Evolutionary conservation across 805 yeast species (phyloP).

Genomic region (Nematodospora valgi): DNA sequence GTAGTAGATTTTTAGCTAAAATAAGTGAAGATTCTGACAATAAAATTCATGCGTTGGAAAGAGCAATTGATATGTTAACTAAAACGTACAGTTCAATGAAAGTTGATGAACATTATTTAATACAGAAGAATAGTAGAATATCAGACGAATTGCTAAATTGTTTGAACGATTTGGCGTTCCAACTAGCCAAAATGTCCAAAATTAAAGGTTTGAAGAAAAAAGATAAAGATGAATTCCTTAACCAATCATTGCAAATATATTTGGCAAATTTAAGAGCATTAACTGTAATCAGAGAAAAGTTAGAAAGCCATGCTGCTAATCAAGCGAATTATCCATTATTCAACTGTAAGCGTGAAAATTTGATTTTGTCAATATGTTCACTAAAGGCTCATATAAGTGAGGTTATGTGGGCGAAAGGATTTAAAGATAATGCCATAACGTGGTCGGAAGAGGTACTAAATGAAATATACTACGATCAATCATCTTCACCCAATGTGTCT

Average conservation of each 20-base stretch:
- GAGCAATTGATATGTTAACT: constrained; percentile 31
- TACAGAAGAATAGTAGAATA: constrained; percentile 24
- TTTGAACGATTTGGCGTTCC: constrained; percentile 33
- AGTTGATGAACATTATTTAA: constrained; percentile 21
- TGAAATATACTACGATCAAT: constrained; percentile 28
- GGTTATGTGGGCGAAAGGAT: constrained; percentile 40
- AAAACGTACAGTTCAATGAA: constrained; percentile 24
- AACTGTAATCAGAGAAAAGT: constrained; percentile 14
- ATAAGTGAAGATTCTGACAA: constrained; percentile 18
- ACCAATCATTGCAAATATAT: constrained; percentile 33
- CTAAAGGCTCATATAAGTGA: constrained; percentile 38
- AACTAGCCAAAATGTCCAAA: constrained; percentile 19
- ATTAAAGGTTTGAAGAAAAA: constrained; percentile 5
- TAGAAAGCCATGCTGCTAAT: constrained; percentile 11
- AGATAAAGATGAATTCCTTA: constrained; percentile 14
- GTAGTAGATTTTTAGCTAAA: constrained; percentile 33
- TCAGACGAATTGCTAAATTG: constrained; percentile 36
- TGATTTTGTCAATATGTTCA: constrained; percentile 28
- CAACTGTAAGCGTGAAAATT: constrained; percentile 27
- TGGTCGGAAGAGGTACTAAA: constrained; percentile 43
- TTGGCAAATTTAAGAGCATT: constrained; percentile 30
- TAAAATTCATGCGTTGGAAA: constrained; percentile 22
- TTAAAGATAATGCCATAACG: constrained; percentile 33
- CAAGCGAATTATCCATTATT: constrained; percentile 36
- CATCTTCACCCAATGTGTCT: constrained; percentile 22